Conservation (phyloP, 140 eudicot genomes). For the Flaveria floridana region DNA sequence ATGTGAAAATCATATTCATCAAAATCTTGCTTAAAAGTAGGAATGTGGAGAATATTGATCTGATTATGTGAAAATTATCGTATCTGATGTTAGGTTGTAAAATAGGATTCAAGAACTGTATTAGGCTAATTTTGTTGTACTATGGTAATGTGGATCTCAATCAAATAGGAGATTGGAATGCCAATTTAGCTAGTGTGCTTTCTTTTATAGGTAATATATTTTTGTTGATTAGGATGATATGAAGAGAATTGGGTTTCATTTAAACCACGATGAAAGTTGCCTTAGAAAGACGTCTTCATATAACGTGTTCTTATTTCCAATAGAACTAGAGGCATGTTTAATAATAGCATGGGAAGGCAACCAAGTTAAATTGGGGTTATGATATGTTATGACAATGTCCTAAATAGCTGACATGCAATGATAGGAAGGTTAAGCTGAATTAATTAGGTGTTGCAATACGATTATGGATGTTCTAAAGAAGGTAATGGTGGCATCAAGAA, state of each 20-base stretch:
- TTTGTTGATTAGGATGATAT: not conserved
- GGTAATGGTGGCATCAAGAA: not conserved
- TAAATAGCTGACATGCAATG: not conserved
- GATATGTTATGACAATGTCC: not conserved
- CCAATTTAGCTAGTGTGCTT: not conserved
- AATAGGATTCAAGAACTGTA: not conserved
- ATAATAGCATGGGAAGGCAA: not conserved
- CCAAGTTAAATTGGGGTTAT: not conserved
- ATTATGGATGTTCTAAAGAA: not conserved
- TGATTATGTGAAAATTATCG: not conserved
- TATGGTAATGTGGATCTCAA: not conserved
- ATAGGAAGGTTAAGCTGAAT: not conserved
- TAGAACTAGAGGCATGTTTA: not conserved
- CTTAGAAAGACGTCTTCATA: not conserved
- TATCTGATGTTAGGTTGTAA: not conserved
- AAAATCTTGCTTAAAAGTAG: not conserved
- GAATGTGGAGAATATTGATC: not conserved
- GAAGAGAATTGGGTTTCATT: not conserved
- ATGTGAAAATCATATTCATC: not conserved
- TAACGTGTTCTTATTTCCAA: not conserved
- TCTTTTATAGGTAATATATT: not conserved
- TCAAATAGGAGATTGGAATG: not conserved
- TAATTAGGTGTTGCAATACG: not conserved
- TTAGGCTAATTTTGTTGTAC: not conserved
- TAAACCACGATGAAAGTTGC: not conserved